A percentile compares a stretch with the other conserved stretches of the same genome.
Evolutionary conservation across 2,329 filamentous ascomycete species (phyloP).

Genomic region (Aspergillus tanneri): DNA sequence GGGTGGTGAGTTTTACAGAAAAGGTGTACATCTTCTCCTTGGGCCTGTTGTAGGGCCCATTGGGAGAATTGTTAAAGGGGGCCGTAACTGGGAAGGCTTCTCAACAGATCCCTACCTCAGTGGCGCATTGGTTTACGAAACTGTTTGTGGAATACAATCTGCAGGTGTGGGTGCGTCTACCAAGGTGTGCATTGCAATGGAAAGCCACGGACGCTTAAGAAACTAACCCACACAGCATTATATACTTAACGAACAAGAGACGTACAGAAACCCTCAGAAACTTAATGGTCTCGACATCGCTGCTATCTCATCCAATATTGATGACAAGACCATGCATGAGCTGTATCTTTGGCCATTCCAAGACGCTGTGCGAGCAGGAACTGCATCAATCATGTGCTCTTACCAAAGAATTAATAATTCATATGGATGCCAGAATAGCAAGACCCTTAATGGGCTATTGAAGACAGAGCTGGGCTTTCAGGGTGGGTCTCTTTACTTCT

Average conservation of each 20-base stretch:
- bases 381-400: conserved; percentile 60
- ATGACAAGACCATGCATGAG: conserved; percentile 65
- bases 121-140: conserved; percentile 44
- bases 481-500: conserved; percentile 6
- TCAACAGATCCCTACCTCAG: conserved; percentile 50
- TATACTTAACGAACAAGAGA: conserved; percentile 62
- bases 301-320: conserved; percentile 60
- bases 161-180: conserved; percentile 44
- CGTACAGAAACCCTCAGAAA: conserved; percentile 22
- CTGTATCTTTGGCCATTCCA: conserved; percentile 67
- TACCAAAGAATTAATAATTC: conserved; percentile 71
- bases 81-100: conserved; percentile 53
- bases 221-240: conserved; percentile 47
- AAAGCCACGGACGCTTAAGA: neutral
- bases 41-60: conserved; percentile 45
- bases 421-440: conserved; percentile 76
- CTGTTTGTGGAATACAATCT: conserved; percentile 48
- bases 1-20: conserved; percentile 41
- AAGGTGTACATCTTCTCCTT: conserved; percentile 46
- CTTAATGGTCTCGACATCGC: conserved; percentile 23
- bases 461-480: conserved; percentile 77
- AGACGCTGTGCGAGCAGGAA: conserved; percentile 59
- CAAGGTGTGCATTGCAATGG: conserved; percentile 13
- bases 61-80: conserved; percentile 33
- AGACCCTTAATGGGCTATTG: conserved; percentile 70